Base-by-base conservation (phyloP, 208 protist species). In the Wallacemonas sp. region DNA sequence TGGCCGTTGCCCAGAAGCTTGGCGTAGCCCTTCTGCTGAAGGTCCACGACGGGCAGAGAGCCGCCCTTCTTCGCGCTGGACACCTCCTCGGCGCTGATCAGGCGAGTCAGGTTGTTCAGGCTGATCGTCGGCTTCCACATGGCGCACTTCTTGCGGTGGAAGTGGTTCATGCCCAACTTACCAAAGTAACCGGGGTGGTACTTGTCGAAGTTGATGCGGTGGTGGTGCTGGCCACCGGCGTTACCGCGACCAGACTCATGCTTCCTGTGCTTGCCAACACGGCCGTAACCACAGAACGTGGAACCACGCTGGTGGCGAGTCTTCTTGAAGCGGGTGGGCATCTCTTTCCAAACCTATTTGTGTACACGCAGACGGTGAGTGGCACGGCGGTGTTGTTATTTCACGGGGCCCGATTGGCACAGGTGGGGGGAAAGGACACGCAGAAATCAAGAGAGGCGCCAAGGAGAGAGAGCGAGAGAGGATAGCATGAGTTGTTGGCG, bases 131-230 rank as follows among this genome's bases (percentile, higher is more conserved):
- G 98, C 78, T 97, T 94, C 83, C 88, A 96, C 77, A 96, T 75
- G 34, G 91, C 37, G 78, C 97, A 93, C 63, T 98, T 94, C 73
- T 93, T 97, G 58, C 86, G 78, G 81, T 94, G 81, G 87, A 99
- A 98, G 87, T 99, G 87, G 66, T 99, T 82, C 98, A 99, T 99
- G 87, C 99, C 99, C 36, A 99, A 89, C 95, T 99, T 99, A 79
- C 99, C 99, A 79, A 99, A 99, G 91, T 99, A 99, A 66, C 98
- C 99, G 64, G 99, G 99, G 83, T 99, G 99, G 95, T 99, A 99
- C 93, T 99, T 99, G 85, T 99, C 96, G 71, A 99, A 98, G 89
- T 97, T 97, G 80, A 99, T 99, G 63, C 98, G 90, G 89, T 99
- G 97, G 82, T 99, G 98, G 91, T 99, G 97, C 80, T 97, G 81